These are phyloP conservation scores for Lachnellula hyalina DNA, from an alignment of 2,329 filamentous ascomycete genomes.

Conservation along the genomic window DNA sequence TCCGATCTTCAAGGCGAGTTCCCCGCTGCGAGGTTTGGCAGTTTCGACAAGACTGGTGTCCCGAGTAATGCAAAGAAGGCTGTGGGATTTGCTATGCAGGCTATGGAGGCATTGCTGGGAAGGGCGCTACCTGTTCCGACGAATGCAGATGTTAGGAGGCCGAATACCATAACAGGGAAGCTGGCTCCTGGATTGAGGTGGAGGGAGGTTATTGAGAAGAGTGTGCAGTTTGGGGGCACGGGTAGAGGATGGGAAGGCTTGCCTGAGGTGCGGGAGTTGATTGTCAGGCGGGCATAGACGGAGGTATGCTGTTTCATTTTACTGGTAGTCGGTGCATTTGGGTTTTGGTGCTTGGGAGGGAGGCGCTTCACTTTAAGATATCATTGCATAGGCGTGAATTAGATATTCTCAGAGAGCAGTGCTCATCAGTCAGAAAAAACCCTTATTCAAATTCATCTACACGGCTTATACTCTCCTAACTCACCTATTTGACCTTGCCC, in stretches of 20 bases:
- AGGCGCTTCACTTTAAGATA: background rate
- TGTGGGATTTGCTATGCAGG: slow-evolving; percentile 33
- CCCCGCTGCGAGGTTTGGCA: slow-evolving; percentile 24
- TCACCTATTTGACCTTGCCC: too few species aligned
- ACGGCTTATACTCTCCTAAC: too few species aligned
- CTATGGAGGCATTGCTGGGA: slow-evolving; percentile 31
- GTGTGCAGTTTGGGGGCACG: slow-evolving; percentile 28
- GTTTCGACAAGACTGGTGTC: slow-evolving; percentile 30
- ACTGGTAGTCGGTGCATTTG: background rate
- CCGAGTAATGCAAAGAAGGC: slow-evolving; percentile 32
- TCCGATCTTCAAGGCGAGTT: slow-evolving; percentile 29
- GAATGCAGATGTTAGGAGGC: slow-evolving; percentile 30
- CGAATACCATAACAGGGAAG: slow-evolving; percentile 31
- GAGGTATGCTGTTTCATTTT: background rate
- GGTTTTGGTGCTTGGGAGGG: background rate
- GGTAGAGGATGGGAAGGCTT: slow-evolving; percentile 31
- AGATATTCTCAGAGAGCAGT: background rate
- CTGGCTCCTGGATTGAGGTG: slow-evolving; percentile 29
- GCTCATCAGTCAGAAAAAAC: too few species aligned
- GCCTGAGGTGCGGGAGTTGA: slow-evolving; percentile 30
- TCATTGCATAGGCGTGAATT: background rate
- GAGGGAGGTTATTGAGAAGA: slow-evolving; percentile 31
- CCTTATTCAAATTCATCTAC: too few species aligned
- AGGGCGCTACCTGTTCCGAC: slow-evolving; percentile 29
- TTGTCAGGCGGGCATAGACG: slow-evolving; percentile 21